Conservation (phyloP, 805 yeast genomes). For the Yarrowia hollandica region DNA sequence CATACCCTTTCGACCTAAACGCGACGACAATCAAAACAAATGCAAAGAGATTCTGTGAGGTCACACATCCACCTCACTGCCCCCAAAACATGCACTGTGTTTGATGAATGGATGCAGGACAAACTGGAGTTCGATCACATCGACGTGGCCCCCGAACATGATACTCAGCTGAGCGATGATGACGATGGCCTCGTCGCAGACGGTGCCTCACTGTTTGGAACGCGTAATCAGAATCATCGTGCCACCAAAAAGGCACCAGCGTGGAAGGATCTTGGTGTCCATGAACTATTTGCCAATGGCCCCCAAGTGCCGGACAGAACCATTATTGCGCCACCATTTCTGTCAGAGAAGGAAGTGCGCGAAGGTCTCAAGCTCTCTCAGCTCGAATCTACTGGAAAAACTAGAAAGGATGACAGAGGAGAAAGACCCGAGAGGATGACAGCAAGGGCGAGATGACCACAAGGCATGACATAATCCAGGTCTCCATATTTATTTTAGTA, state of each 20-base stretch:
- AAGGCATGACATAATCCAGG: too few species aligned
- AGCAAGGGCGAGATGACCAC: not conserved
- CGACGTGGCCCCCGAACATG: slow-evolving; percentile 33
- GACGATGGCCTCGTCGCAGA: slow-evolving; percentile 37
- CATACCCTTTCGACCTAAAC: too few species aligned
- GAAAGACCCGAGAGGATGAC: slow-evolving; percentile 6
- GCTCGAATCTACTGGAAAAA: not conserved
- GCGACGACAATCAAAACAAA: not conserved
- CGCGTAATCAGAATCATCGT: slow-evolving; percentile 19
- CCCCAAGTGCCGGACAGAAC: slow-evolving; percentile 12
- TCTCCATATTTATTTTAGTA: not conserved
- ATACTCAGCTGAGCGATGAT: slow-evolving; percentile 35
- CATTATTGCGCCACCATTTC: slow-evolving; percentile 18
- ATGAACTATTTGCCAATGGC: slow-evolving; percentile 31
- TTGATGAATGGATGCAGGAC: slow-evolving; percentile 40
- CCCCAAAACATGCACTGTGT: slow-evolving; percentile 37
- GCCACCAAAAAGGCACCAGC: slow-evolving; percentile 31
- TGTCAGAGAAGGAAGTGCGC: slow-evolving; percentile 8
- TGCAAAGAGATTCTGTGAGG: slow-evolving; percentile 40
- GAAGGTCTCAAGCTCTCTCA: slow-evolving; percentile 13
- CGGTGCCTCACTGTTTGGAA: slow-evolving; percentile 35
- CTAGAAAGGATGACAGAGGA: not conserved
- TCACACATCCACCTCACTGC: slow-evolving; percentile 38
- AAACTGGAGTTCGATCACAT: slow-evolving; percentile 39
- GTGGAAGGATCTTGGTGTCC: slow-evolving; percentile 35